Conservation (phyloP, 2,329 filamentous ascomycete species). For the Sporothrix sp. region DNA sequence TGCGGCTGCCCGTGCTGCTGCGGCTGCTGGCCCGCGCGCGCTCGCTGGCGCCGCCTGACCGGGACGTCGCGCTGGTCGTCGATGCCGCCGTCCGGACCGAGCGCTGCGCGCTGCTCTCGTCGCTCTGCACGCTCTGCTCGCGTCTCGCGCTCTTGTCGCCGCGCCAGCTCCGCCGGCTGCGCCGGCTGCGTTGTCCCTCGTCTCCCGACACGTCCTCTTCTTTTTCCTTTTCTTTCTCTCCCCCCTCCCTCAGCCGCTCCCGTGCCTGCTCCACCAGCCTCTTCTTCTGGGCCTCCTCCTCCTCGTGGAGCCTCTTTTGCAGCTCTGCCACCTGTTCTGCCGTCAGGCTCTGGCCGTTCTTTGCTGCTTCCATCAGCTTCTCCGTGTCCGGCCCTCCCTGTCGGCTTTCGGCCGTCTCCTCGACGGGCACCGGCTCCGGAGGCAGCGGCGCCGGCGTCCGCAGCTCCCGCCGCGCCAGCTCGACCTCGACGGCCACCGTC, state of each 20-base stretch:
- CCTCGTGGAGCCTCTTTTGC: background rate
- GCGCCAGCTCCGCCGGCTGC: background rate
- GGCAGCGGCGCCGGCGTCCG: slow-evolving; percentile 9
- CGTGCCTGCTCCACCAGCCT: background rate
- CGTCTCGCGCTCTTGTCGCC: slow-evolving; percentile 2
- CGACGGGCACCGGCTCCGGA: background rate
- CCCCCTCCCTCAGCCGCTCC: background rate
- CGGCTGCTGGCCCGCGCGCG: background rate
- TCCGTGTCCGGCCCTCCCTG: background rate
- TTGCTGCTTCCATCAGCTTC: background rate
- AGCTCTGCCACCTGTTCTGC: slow-evolving; percentile 6
- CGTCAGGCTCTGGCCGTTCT: background rate
- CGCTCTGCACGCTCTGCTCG: background rate
- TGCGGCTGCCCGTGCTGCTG: background rate
- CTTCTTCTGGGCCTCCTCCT: background rate
- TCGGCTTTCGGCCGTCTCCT: background rate
- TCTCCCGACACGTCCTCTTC: background rate
- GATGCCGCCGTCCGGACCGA: background rate
- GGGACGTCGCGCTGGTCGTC: background rate
- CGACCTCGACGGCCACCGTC: slow-evolving; percentile 44
- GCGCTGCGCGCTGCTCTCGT: background rate
- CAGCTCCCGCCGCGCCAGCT: slow-evolving; percentile 43
- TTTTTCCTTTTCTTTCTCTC: background rate
- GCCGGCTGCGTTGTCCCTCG: background rate
- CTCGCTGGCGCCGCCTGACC: background rate